Base-by-base conservation (phyloP, 1,284 basidiomycete genomes). In the Rhodotorula sp. region DNA sequence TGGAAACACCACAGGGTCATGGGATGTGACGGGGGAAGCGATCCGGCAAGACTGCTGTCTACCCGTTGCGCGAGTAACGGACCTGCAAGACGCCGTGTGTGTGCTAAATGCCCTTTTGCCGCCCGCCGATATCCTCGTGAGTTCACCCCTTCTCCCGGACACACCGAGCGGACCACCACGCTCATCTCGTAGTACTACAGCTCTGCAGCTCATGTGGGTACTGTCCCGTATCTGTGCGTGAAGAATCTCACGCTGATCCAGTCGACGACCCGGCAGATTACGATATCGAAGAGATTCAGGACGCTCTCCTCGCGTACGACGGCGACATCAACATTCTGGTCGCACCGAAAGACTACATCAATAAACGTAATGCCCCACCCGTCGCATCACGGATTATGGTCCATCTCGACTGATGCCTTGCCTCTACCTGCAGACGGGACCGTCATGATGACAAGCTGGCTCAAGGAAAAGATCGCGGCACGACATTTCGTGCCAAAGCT, bases 241-340 rank as follows among this genome's bases (percentile, higher is more conserved):
- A 5, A 12, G 18, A 12, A 17, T 18, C n/a, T 45, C 1, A 29
- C 24, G 2, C 24, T 24, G 26, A 5, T 10, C 26, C 24, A 37
- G 20, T 6, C 42, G 8, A 29, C 24, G 6, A 2, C 42, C 6
- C 20, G 26, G 17, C 29, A 22, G 37, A 55, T 33, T 53, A 53
- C 14, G 49, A 37, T 4, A 49, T 66, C 33, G 58, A 55, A 17
- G 58, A 66, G 53, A 53, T 66, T 2, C 65, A 66, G 18, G 59
- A 66, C 37, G n/a, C 29, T 12, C 53, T 61, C 4, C 44, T 49
- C 4, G 65, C 42, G 10, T 65, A 65, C 64, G 57, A 65, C 3
- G 29, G 42, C 37, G 62, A 64, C 1, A 44, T 65, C 14, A 30
- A 33, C 6, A 29, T 65, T 14, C n/a, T 65, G 20, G 45, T 65